phyloP scores from a whole-genome alignment of 257 asterid genomes.

The Solanum sejunctum region DNA sequence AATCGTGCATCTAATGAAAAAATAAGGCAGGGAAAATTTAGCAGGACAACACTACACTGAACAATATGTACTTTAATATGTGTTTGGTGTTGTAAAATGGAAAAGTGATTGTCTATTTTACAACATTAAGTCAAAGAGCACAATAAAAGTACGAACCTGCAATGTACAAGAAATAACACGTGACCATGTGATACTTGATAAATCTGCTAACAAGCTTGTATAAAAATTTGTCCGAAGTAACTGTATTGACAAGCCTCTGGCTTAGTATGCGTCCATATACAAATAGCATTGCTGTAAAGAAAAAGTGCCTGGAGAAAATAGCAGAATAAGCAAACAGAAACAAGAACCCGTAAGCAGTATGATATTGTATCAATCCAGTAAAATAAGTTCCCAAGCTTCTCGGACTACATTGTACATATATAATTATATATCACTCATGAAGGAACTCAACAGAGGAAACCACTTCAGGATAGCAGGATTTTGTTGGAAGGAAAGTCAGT shows the following conservation, averaged over 20 bases:
- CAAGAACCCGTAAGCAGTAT: neutral
- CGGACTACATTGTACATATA: neutral
- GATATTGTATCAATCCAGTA: neutral
- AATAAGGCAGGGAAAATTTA: neutral
- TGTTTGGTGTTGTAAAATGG: neutral
- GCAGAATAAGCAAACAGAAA: neutral
- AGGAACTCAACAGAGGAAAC: neutral
- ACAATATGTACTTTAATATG: neutral
- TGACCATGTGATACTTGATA: slow-evolving; percentile 87
- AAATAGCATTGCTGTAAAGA: slow-evolving; percentile 77
- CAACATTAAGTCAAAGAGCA: neutral
- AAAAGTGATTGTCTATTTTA: neutral
- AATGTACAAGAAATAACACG: slow-evolving; percentile 73
- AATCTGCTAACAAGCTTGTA: slow-evolving; percentile 58
- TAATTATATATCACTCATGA: neutral
- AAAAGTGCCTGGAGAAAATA: slow-evolving; percentile 60
- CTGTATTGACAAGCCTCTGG: slow-evolving; percentile 80
- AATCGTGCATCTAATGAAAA: neutral
- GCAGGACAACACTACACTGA: neutral
- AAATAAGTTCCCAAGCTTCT: neutral
- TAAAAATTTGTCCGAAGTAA: slow-evolving; percentile 55
- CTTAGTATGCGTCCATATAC: slow-evolving; percentile 80
- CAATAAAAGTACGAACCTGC: slow-evolving; percentile 43
- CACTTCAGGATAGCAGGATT: neutral
- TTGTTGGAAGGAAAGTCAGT: neutral